phyloP scores from a whole-genome alignment of 768 basidiomycete species.

The Phlebiopsis gigantea region DNA sequence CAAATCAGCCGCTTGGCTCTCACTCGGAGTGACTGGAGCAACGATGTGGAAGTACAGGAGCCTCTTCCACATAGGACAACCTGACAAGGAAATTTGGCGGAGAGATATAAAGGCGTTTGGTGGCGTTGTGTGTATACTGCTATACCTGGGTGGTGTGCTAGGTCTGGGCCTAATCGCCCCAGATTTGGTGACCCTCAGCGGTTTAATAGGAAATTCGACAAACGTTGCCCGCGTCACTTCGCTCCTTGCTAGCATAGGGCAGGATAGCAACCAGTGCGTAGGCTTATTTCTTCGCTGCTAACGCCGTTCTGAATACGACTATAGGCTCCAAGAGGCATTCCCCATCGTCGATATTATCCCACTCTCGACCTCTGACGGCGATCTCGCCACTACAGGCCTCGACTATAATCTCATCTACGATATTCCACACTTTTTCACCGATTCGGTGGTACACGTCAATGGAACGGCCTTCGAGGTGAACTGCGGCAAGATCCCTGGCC shows the following conservation, averaged over 20 bases:
- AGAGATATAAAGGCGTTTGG: neutral
- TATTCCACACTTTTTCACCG: neutral
- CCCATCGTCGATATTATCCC: constrained; percentile 1
- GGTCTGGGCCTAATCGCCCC: neutral
- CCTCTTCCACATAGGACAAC: neutral
- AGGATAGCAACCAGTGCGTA: neutral
- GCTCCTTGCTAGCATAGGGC: neutral
- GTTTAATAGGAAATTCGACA: neutral
- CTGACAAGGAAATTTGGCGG: neutral
- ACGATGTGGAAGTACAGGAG: neutral
- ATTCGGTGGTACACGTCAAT: neutral
- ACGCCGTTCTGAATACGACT: too few species aligned
- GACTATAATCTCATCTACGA: constrained; percentile 2
- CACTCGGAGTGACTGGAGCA: constrained; percentile 1
- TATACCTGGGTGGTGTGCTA: neutral
- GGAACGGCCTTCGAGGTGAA: neutral
- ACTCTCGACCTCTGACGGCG: neutral
- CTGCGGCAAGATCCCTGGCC: neutral
- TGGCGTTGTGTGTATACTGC: neutral
- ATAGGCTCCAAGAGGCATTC: constrained; percentile 1
- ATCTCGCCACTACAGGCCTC: neutral
- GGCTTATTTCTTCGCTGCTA: too few species aligned
- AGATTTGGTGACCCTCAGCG: neutral
- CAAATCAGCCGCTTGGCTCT: constrained; percentile 11
- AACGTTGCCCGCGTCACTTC: neutral